A percentile compares a stretch with the other conserved stretches of the same genome.
Evolutionary conservation across 78 protist species (phyloP).

Genomic region (Isochrysis galbana): DNA sequence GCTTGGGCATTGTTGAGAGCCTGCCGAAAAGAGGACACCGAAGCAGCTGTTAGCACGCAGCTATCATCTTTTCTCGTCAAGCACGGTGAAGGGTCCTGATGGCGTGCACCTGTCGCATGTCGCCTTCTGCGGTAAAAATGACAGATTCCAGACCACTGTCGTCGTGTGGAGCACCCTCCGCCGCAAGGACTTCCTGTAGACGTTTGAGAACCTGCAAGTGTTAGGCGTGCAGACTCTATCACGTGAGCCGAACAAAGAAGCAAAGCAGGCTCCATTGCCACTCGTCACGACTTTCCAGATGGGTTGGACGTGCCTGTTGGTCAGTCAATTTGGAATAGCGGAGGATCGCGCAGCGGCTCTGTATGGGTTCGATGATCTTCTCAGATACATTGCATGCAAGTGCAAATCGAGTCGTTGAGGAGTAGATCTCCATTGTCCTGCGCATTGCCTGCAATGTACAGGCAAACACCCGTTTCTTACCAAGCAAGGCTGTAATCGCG

Average conservation of each 20-base stretch:
- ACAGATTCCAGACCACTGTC: constrained; percentile 89
- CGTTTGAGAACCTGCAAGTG: constrained; percentile 76
- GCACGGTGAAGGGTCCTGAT: too few relatives aligned
- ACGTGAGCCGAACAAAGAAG: too few relatives aligned
- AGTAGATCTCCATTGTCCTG: constrained; percentile 90
- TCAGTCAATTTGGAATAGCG: constrained; percentile 77
- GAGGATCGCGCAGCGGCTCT: constrained; percentile 93
- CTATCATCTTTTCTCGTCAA: too few relatives aligned
- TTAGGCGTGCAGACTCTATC: too few relatives aligned
- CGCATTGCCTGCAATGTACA: constrained; percentile 83
- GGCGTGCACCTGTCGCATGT: constrained; percentile 73
- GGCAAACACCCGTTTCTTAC: neutral
- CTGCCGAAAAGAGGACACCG: too few relatives aligned
- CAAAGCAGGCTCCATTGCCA: neutral
- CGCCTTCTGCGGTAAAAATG: constrained; percentile 94
- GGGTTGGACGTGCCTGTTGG: too few relatives aligned
- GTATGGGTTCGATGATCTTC: constrained; percentile 97
- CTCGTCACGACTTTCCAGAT: too few relatives aligned
- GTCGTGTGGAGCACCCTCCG: constrained; percentile 61
- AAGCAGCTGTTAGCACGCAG: too few relatives aligned
- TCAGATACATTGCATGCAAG: constrained; percentile 92
- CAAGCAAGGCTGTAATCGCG: neutral
- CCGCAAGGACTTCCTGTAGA: constrained; percentile 51
- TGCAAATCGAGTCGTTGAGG: constrained; percentile 94
- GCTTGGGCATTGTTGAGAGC: constrained; percentile 95